Evolutionary conservation across 495 filamentous ascomycete species (phyloP).

Genomic region (Hypoxylon intermedium): DNA sequence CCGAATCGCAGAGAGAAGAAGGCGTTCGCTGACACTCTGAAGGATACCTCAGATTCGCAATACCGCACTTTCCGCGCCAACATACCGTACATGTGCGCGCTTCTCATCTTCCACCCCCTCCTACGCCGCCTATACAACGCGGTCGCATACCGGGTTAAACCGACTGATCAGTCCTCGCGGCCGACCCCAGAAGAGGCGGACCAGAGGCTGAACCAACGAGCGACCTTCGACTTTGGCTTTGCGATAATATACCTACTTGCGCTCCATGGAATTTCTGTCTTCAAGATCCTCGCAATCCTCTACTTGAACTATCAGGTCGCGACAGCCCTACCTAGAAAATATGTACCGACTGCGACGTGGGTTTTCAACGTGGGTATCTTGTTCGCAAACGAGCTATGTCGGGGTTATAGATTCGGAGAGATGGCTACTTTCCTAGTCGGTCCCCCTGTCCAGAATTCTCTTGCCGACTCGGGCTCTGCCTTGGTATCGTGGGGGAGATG

Average conservation of each 20-base stretch:
- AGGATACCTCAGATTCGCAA: slow-evolving; percentile 92
- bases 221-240: slow-evolving; percentile 84
- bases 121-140: slow-evolving; percentile 73
- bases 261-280: slow-evolving; percentile 82
- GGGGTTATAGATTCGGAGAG: slow-evolving; percentile 74
- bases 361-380: slow-evolving; percentile 85
- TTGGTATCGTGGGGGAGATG: slow-evolving; percentile 65
- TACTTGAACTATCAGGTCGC: slow-evolving; percentile 82
- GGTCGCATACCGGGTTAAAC: slow-evolving; percentile 40
- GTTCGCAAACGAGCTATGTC: slow-evolving; percentile 86
- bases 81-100: slow-evolving; percentile 75
- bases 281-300: slow-evolving; percentile 83
- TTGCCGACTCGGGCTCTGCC: slow-evolving; percentile 44
- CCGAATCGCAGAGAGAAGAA: not conserved
- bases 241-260: slow-evolving; percentile 76
- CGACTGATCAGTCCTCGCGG: slow-evolving; percentile 23
- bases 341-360: slow-evolving; percentile 83
- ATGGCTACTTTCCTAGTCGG: slow-evolving; percentile 63
- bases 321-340: slow-evolving; percentile 68
- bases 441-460: slow-evolving; percentile 35
- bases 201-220: slow-evolving; percentile 74
- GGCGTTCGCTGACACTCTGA: slow-evolving; percentile 10
- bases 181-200: slow-evolving; percentile 63
- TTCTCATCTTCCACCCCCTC: slow-evolving; percentile 79
- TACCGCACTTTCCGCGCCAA: slow-evolving; percentile 88